phyloP scores from a whole-genome alignment of 805 yeast species.

The Kodamaea fukazawae region DNA sequence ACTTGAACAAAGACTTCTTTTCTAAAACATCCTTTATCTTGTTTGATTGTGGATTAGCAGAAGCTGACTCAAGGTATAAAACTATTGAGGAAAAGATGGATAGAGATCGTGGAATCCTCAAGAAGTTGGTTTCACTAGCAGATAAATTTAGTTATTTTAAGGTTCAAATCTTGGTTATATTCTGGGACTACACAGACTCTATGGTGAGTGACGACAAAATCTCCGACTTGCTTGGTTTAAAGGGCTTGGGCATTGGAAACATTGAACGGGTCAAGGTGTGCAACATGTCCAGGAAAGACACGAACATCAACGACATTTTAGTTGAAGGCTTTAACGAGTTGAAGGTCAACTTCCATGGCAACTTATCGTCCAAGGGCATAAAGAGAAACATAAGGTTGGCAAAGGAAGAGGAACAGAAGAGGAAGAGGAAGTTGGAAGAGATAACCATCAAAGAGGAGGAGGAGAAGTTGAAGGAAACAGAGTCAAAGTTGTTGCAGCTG shows the following conservation, averaged over 20 bases:
- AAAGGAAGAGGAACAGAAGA: slow-evolving; percentile 8
- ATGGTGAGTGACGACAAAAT: slow-evolving; percentile 16
- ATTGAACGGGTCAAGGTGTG: slow-evolving; percentile 26
- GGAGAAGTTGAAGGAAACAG: slow-evolving; percentile 19
- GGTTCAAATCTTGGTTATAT: slow-evolving; percentile 39
- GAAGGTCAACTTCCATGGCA: slow-evolving; percentile 24
- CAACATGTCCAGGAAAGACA: slow-evolving; percentile 30
- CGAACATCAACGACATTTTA: slow-evolving; percentile 26
- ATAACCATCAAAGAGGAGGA: slow-evolving; percentile 5
- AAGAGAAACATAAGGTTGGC: slow-evolving; percentile 18
- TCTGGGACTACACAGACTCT: slow-evolving; percentile 37
- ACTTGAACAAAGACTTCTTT: slow-evolving; percentile 37
- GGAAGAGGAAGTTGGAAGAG: slow-evolving; percentile 3
- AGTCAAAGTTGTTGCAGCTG: slow-evolving; percentile 21
- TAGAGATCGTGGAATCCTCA: slow-evolving; percentile 36
- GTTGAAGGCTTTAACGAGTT: slow-evolving; percentile 21
- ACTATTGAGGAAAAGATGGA: slow-evolving; percentile 31
- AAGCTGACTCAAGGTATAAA: slow-evolving; percentile 12
- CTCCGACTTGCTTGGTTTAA: slow-evolving; percentile 15
- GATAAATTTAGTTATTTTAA: slow-evolving; percentile 35
- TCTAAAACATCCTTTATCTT: slow-evolving; percentile 42
- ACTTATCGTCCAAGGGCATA: slow-evolving; percentile 29
- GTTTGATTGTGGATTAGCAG: slow-evolving; percentile 50
- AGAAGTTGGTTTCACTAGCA: slow-evolving; percentile 33
- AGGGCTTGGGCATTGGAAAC: slow-evolving; percentile 12